Base-by-base conservation (phyloP, 2,329 filamentous ascomycete genomes). In the Sporothrix mexicana region DNA sequence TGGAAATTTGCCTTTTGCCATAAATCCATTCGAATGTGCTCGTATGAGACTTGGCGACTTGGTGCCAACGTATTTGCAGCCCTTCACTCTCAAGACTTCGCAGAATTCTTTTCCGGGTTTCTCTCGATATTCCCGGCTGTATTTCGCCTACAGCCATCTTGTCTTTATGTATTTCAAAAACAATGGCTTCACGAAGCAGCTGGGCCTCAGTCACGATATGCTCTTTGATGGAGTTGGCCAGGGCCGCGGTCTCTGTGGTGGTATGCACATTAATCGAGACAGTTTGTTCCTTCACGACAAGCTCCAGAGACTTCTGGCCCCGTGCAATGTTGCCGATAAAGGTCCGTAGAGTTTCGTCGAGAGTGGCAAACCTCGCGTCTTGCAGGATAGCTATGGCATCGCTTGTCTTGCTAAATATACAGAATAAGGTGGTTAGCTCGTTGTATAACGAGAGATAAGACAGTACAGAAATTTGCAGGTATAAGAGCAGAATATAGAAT, bases 21-120 rank as follows among this genome's bases (percentile, higher is more conserved):
- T 41, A 69, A 17, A 69, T 69, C 66, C 66, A 69, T 55, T 69
- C 66, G 15, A 69, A 55, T 23, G 66, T 69, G 30, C 49, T 23
- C 8, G 49, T 69, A 49, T 3, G 66, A 53, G 20, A 23, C 8
- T 12, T 36, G 30, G 5, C 17, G 17, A 69, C 49, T 30, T 69
- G 66, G 17, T 6, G 36, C 49, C 49, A 12, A 17, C 66, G 66
- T 10, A 55, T 49, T 41, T 55, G 9, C 25, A 69, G 15, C 12
- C 47, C 66, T 2, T 55, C 30, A 17, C 23, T 23, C 20, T 55
- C 12, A 25, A 69, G 36, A 30, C 49, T 69, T 9, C 43, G 20
- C 25, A 69, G 12, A 0, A 69, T 47, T 9, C 25, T n/a, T n/a
- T 41, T 15, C 12, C 17, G 36, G 15, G 23, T 9, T 17, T 15